A percentile compares a stretch with the other conserved stretches of the same genome.
Conservation (phyloP, 31 red algal genomes). For the Odonthalia washingtoniensis region DNA sequence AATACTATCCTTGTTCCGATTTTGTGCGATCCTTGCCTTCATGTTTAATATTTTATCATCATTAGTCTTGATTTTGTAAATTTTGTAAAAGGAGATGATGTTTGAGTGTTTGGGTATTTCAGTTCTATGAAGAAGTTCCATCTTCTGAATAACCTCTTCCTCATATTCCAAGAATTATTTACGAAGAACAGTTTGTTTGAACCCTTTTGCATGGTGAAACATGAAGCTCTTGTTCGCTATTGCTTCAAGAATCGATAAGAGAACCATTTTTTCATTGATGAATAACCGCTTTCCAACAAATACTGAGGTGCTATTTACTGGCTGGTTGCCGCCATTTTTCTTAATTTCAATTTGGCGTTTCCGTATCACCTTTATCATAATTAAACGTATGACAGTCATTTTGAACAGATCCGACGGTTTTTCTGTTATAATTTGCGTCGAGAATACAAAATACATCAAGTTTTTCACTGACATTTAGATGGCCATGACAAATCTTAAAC, state of each 20-base stretch:
- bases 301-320: neutral
- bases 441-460: neutral
- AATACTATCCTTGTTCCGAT: too few species aligned
- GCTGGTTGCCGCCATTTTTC: neutral
- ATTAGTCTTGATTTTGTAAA: constrained; percentile 35
- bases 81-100: neutral
- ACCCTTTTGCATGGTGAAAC: constrained; percentile 18
- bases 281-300: neutral
- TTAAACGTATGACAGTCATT: neutral
- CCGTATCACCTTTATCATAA: constrained; percentile 18
- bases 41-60: constrained; percentile 32
- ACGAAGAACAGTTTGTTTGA: neutral
- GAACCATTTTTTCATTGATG: constrained; percentile 1
- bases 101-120: constrained; percentile 6
- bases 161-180: constrained; percentile 9
- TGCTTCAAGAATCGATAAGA: neutral
- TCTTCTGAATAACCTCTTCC: constrained; percentile 12
- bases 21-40: neutral
- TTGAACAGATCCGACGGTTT: neutral
- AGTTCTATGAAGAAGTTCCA: neutral
- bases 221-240: constrained; percentile 12
- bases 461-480: constrained; percentile 18
- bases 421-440: neutral
- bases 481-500: too few species aligned
- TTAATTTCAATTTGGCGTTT: neutral